phyloP scores from a whole-genome alignment of 2,329 filamentous ascomycete species.

The Fusarium tjaetaba region DNA sequence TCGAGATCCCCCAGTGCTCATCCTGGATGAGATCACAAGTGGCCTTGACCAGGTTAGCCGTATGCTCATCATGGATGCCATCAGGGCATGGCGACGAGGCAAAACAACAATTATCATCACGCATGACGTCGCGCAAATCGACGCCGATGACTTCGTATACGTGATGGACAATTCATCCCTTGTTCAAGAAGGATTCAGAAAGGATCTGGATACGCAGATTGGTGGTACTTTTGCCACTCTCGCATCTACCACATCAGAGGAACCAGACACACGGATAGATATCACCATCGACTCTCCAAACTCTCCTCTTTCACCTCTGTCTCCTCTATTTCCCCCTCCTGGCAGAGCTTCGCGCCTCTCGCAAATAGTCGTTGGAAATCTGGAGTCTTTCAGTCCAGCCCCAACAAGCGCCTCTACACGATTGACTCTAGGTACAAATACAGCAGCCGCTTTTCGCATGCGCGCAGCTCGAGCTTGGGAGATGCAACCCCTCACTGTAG shows the following conservation, averaged over 20 bases:
- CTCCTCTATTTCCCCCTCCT: conserved; percentile 7
- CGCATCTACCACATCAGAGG: conserved; percentile 31
- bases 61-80: conserved; percentile 74
- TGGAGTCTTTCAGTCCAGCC: conserved; percentile 24
- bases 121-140: conserved; percentile 84
- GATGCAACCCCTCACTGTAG: background rate
- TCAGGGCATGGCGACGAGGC: conserved; percentile 78
- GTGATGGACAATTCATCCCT: conserved; percentile 77
- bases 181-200: conserved; percentile 73
- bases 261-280: conserved; percentile 6
- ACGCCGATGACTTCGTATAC: conserved; percentile 78
- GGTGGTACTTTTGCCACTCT: conserved; percentile 60
- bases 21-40: conserved; percentile 90
- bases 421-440: conserved; percentile 35
- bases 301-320: conserved; percentile 13
- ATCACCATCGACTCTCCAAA: conserved; percentile 26
- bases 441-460: conserved; percentile 32
- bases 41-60: conserved; percentile 81
- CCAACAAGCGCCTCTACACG: conserved; percentile 23
- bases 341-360: conserved; percentile 28
- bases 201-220: conserved; percentile 59
- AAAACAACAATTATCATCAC: conserved; percentile 96
- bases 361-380: conserved; percentile 28
- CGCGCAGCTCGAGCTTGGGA: conserved; percentile 38
- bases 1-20: conserved; percentile 80